Evolutionary conservation across 345 rosid species (phyloP).

Genomic region (Eucalyptus regnans): DNA sequence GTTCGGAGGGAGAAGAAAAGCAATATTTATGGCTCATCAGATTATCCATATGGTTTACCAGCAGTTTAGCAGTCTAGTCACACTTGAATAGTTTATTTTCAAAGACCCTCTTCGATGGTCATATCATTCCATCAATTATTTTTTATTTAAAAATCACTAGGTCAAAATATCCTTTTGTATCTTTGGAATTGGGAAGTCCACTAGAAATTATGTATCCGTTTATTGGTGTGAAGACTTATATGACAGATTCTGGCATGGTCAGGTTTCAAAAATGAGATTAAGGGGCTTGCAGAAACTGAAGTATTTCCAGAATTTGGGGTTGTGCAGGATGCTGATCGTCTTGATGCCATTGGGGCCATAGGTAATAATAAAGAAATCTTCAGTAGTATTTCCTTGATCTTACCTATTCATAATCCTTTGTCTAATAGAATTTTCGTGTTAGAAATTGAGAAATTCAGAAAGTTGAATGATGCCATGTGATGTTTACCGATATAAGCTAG

Average conservation of each 20-base stretch:
- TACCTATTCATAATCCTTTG: neutral
- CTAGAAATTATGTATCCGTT: neutral
- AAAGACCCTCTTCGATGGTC: neutral
- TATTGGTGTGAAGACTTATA: neutral
- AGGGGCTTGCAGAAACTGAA: conserved; percentile 21
- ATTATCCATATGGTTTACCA: neutral
- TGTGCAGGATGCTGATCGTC: conserved; percentile 92
- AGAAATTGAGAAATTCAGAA: neutral
- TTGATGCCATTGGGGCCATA: conserved; percentile 86
- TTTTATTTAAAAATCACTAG: neutral
- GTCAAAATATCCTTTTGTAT: neutral
- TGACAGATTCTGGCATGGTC: neutral
- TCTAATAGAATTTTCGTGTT: neutral
- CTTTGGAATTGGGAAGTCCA: neutral
- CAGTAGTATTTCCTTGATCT: neutral
- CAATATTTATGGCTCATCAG: neutral
- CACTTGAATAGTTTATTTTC: neutral
- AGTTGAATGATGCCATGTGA: neutral
- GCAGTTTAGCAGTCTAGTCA: neutral
- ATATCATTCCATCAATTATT: neutral
- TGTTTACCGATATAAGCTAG: neutral
- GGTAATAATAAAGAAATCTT: conserved; percentile 21
- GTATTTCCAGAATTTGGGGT: conserved; percentile 60
- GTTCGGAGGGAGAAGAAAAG: neutral
- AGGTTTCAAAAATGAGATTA: conserved; percentile 82